Evolutionary conservation across 2,329 filamentous ascomycete species (phyloP), one percentile per base, ranked within the genome.

Genomic region (Alternaria sp.): DNA sequence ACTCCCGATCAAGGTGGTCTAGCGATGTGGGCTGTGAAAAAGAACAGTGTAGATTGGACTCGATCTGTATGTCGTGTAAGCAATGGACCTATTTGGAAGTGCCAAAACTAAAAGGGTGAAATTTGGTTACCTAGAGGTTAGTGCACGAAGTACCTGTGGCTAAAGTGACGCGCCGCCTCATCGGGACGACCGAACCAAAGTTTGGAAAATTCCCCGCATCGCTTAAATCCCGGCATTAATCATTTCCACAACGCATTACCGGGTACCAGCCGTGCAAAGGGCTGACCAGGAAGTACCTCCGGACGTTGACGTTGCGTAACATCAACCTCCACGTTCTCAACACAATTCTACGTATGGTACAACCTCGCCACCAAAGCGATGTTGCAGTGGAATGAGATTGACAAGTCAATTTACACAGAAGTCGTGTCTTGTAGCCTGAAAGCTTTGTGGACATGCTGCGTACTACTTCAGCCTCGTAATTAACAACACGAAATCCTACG

Each of bases 221-320:
- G 3, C 28, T 16, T 20, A 16, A 5, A 24, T 22, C 38, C 39
- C 20, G 11, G 28, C 18, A 18, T 43, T 6, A 6, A 34, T 43
- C 20, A 34, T 34, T 18, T 43, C 26, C 32, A 32, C 38, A n/a
- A n/a, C n/a, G 24, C 24, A 44, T 9, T 44, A 16, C 24, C 24
- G 7, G 22, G 42, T 44, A 18, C 22, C 24, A 44, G 7, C 14
- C 12, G 14, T n/a, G 42, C 24, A 28, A n/a, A n/a, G 14, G 24
- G 16, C 22, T 44, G 24, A 28, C 24, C 42, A 44, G 42, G 24
- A 26, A 44, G 12, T 44, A 12, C 7, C 28, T 7, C 22, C n/a
- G 26, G 14, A 39, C 16, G 20, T 48, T 48, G 14, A 43, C 30
- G 51, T 53, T 47, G 52, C 43, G 52, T 48, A 55, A 48, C 24